These are phyloP conservation scores for Biscogniauxia mediterranea DNA, from an alignment of 2,329 filamentous ascomycete genomes.

Conservation along the genomic window DNA sequence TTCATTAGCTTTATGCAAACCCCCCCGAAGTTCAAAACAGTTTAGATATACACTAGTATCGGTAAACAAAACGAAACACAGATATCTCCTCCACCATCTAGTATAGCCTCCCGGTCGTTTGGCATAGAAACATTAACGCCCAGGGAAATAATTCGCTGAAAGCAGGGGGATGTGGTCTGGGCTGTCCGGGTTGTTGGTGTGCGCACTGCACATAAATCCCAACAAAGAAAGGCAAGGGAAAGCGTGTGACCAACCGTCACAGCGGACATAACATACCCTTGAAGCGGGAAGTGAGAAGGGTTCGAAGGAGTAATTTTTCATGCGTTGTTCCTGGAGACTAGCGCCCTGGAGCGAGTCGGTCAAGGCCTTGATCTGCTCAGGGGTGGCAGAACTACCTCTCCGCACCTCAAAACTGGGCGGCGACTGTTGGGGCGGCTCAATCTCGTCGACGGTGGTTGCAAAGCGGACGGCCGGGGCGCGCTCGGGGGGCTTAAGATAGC, in stretches of 20 bases:
- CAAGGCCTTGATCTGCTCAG: conserved; percentile 68
- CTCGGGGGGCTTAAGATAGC: conserved; percentile 25
- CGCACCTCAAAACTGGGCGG: conserved; percentile 16
- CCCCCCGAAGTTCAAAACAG: not conserved
- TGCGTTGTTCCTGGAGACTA: conserved; percentile 75
- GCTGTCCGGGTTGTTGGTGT: not conserved
- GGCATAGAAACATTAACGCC: not conserved
- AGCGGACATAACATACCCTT: conserved; percentile 59
- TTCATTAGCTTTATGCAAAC: conserved; percentile 18
- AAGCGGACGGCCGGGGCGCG: conserved; percentile 63
- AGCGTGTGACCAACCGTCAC: conserved; percentile 17
- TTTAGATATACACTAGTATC: no score
- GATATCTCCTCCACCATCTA: not conserved
- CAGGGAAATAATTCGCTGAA: not conserved
- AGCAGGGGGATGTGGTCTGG: not conserved
- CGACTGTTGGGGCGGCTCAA: conserved; percentile 46
- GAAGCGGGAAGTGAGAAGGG: conserved; percentile 84
- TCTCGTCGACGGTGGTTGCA: conserved; percentile 68
- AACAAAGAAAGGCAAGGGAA: conserved; percentile 8
- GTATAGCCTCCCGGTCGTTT: not conserved
- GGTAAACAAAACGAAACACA: no score
- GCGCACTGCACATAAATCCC: not conserved
- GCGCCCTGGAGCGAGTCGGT: conserved; percentile 70
- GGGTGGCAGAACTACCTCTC: conserved; percentile 41
- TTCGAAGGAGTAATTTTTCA: conserved; percentile 87